Conservation (phyloP, 768 basidiomycete genomes). For the Serendipita sp. region DNA sequence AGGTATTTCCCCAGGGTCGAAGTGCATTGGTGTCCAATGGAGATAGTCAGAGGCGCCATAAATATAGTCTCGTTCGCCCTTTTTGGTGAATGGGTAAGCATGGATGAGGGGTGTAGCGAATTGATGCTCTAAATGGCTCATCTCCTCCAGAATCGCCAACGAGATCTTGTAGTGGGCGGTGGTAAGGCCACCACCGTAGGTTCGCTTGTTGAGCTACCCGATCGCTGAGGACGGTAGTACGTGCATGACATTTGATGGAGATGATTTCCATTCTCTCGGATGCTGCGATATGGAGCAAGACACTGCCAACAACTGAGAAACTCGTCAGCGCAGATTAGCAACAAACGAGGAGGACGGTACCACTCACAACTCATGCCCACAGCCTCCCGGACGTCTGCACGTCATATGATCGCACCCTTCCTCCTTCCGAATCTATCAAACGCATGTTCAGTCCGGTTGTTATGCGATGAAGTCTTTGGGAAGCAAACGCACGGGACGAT, state of each 20-base stretch:
- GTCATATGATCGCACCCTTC: constrained; percentile 5
- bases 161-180: not conserved
- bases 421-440: no score
- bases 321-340: not conserved
- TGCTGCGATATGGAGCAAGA: not conserved
- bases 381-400: not conserved
- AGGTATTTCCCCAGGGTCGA: not conserved
- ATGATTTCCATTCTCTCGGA: not conserved
- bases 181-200: not conserved
- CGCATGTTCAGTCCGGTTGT: not conserved
- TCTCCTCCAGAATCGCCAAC: constrained; percentile 3
- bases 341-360: not conserved
- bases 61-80: no score
- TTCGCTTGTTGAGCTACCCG: not conserved
- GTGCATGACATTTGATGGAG: not conserved
- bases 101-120: not conserved
- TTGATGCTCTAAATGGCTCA: not conserved
- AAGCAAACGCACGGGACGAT: constrained; percentile 1
- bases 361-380: not conserved
- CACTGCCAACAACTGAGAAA: not conserved
- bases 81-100: not conserved
- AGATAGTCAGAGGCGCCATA: no score
- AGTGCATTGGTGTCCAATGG: no score
- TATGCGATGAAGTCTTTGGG: not conserved
- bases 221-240: not conserved